Evolutionary conservation across 2,329 filamentous ascomycete species (phyloP), one percentile per base, ranked within the genome.

Genomic region (Biscogniauxia marginata): DNA sequence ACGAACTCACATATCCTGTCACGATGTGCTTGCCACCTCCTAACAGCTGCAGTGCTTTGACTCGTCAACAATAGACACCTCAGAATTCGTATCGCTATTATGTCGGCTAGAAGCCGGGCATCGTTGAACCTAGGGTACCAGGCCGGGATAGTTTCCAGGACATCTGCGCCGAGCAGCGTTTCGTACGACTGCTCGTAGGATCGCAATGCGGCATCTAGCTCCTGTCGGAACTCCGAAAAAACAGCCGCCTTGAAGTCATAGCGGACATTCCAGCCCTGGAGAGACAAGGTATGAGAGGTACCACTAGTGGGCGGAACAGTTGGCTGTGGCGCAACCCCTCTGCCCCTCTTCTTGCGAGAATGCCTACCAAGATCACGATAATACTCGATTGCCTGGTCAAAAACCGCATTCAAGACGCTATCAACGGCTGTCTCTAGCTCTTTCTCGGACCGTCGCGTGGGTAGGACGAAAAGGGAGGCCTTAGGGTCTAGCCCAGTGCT

Each of bases 301-400:
- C 90, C 91, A 19, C 83, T 86, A 0, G 90, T 93, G 1, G 91
- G 91, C 4, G 92, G 90, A 25, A 91, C 82, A 6, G 91, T 93
- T 3, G 93, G 91, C 49, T 89, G 86, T 9, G 92, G 92, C 13
- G 89, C 86, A 18, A 85, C 80, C 7, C 90, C 89, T 56, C 92
- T 84, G 48, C 89, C 88, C 63, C 90, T 88, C 78, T 98, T 98
- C 70, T 95, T 89, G 63, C 93, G 85, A 8, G 89, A 83, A 77
- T 96, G 93, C 57, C 96, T 93, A n/a, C 91, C 92, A 11, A 98
- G 80, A 65, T 99, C 93, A 47, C 93, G 83, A 71, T 98, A 98
- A 73, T 97, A 96, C 66, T 99, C 95, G 47, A 93, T 77, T 19
- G 90, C 86, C 19, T 86, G 79, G 1, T 87, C 84, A 57, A 93